phyloP scores from a whole-genome alignment of 495 filamentous ascomycete species.

The Neurospora tetrasperma region DNA sequence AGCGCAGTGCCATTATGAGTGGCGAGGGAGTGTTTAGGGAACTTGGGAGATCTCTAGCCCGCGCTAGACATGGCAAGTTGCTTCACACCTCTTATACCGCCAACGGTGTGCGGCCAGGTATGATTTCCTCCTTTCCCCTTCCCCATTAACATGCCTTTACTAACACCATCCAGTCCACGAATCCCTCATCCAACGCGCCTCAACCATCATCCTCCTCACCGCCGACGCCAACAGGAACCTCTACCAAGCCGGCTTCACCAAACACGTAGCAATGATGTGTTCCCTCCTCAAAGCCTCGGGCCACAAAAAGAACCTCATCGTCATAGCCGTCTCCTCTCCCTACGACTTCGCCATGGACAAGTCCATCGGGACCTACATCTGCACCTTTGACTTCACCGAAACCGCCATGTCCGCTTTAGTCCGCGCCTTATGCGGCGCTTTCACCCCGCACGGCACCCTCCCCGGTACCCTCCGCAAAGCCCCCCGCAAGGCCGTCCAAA shows the following conservation, averaged over 20 bases:
- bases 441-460: slow-evolving; percentile 58
- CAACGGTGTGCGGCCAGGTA: slow-evolving; percentile 65
- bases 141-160: neutral
- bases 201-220: slow-evolving; percentile 75
- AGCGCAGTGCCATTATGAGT: slow-evolving; percentile 66
- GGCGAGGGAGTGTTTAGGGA: slow-evolving; percentile 83
- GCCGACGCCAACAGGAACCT: slow-evolving; percentile 85
- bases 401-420: slow-evolving; percentile 76
- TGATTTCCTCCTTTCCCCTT: too few relatives aligned
- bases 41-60: slow-evolving; percentile 67
- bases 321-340: slow-evolving; percentile 83
- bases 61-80: slow-evolving; percentile 70
- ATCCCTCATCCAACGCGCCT: slow-evolving; percentile 75
- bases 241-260: slow-evolving; percentile 85
- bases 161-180: slow-evolving; percentile 53
- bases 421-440: slow-evolving; percentile 68
- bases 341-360: slow-evolving; percentile 94
- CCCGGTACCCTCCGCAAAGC: slow-evolving; percentile 59
- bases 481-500: slow-evolving; percentile 57
- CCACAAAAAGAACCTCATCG: slow-evolving; percentile 63
- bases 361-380: slow-evolving; percentile 76
- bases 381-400: slow-evolving; percentile 90
- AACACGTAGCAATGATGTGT: slow-evolving; percentile 90
- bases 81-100: slow-evolving; percentile 87
- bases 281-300: slow-evolving; percentile 44